Evolutionary conservation across 2,329 filamentous ascomycete genomes (phyloP).

Genomic region (Sclerotinia subarctica): DNA sequence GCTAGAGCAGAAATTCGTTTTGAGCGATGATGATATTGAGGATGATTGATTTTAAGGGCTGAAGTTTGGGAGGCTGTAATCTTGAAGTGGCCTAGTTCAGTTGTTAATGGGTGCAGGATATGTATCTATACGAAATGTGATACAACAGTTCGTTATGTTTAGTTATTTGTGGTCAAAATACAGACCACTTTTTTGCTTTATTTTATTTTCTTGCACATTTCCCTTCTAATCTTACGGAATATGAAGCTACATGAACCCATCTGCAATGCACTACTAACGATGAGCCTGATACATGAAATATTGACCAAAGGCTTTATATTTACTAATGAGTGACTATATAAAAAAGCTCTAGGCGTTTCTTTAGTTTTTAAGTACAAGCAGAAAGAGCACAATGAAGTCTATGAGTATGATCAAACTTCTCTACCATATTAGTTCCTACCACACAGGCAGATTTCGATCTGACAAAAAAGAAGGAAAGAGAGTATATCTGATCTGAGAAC

Average conservation of each 20-base stretch:
- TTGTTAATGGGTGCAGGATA: background rate
- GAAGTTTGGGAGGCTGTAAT: background rate
- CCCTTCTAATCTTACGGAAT: background rate
- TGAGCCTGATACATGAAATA: background rate
- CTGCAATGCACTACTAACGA: background rate
- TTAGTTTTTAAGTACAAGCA: constrained; percentile 28
- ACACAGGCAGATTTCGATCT: constrained; percentile 25
- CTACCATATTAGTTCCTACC: constrained; percentile 30
- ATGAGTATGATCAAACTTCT: constrained; percentile 31
- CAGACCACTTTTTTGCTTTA: background rate
- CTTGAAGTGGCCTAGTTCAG: background rate
- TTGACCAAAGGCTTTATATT: constrained; percentile 30
- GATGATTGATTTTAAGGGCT: constrained; percentile 44
- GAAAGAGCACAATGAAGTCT: constrained; percentile 34
- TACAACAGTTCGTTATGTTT: background rate
- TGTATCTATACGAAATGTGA: background rate
- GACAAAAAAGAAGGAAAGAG: constrained; percentile 23
- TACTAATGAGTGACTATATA: constrained; percentile 40
- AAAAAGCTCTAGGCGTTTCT: constrained; percentile 34
- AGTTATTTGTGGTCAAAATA: background rate
- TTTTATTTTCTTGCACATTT: background rate
- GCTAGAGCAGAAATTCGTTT: constrained; percentile 60
- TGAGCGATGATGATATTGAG: constrained; percentile 84
- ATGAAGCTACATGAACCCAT: background rate
- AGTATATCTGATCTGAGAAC: constrained; percentile 25